phyloP scores from a whole-genome alignment of 805 yeast species.

The Saccharomycopsis lassenensis region DNA sequence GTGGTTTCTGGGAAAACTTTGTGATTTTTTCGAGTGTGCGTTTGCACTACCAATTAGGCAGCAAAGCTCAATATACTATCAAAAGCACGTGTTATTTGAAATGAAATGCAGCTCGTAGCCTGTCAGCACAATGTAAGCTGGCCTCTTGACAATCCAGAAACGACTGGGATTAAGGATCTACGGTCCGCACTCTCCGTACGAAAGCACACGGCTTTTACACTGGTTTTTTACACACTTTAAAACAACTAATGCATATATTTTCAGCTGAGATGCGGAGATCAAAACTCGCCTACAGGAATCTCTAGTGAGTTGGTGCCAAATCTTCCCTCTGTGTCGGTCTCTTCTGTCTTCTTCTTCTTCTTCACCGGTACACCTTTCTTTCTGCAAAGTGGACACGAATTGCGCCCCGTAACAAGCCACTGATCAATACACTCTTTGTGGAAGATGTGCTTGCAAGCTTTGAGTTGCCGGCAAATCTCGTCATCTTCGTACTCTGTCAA shows the following conservation, averaged over 20 bases:
- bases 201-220: neutral
- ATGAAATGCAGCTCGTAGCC: too few species aligned
- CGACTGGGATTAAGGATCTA: too few species aligned
- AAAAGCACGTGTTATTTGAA: too few species aligned
- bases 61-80: too few species aligned
- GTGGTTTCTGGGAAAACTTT: constrained; percentile 55
- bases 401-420: constrained; percentile 43
- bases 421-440: constrained; percentile 48
- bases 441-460: constrained; percentile 38
- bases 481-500: constrained; percentile 35
- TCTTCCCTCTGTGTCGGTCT: neutral
- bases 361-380: constrained; percentile 28
- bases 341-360: constrained; percentile 5
- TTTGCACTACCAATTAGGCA: too few species aligned
- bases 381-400: constrained; percentile 50
- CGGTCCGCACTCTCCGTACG: neutral
- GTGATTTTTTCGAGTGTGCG: too few species aligned
- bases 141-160: too few species aligned
- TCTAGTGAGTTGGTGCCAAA: neutral
- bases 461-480: constrained; percentile 36
- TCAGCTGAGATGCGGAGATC: neutral
- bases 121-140: too few species aligned
- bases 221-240: neutral
- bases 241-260: neutral
- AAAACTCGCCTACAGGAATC: too few species aligned